phyloP scores from a whole-genome alignment of 2,329 filamentous ascomycete species.

The Allantophomopsis lycopodina region DNA sequence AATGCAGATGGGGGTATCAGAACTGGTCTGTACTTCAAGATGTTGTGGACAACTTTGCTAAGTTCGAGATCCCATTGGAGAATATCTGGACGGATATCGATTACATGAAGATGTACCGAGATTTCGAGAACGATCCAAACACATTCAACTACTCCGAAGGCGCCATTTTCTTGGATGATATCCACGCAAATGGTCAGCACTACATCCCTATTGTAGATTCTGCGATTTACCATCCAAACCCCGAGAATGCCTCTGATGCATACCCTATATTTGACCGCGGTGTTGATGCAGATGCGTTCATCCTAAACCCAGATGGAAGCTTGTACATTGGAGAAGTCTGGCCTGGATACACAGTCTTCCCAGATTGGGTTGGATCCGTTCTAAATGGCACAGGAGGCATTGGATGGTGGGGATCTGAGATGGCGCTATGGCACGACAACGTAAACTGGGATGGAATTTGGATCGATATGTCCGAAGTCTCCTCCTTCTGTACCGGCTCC shows the following conservation, averaged over 20 bases:
- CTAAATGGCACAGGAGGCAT: conserved; percentile 49
- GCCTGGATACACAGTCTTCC: conserved; percentile 58
- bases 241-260: conserved; percentile 49
- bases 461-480: conserved; percentile 51
- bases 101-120: conserved; percentile 1
- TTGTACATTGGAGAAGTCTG: conserved; percentile 52
- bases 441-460: conserved; percentile 45
- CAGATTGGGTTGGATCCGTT: conserved; percentile 53
- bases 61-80: conserved; percentile 48
- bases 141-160: conserved; percentile 45
- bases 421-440: conserved; percentile 39
- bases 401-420: conserved; percentile 54
- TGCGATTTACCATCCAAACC: conserved; percentile 45
- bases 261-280: conserved; percentile 37
- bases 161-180: conserved; percentile 40
- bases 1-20: conserved; percentile 51
- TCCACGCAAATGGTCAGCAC: conserved; percentile 51
- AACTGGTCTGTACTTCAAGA: conserved; percentile 44
- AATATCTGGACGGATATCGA: conserved; percentile 49
- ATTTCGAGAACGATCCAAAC: conserved; percentile 49
- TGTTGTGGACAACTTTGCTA: conserved; percentile 51
- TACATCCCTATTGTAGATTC: conserved; percentile 69
- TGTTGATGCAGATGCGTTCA: conserved; percentile 27
- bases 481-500: conserved; percentile 48
- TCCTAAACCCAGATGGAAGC: conserved; percentile 44